A percentile compares a stretch with the other conserved stretches of the same genome.
Conservation (phyloP, 345 rosid species). For the rapeseed (Brassica napus) region DNA sequence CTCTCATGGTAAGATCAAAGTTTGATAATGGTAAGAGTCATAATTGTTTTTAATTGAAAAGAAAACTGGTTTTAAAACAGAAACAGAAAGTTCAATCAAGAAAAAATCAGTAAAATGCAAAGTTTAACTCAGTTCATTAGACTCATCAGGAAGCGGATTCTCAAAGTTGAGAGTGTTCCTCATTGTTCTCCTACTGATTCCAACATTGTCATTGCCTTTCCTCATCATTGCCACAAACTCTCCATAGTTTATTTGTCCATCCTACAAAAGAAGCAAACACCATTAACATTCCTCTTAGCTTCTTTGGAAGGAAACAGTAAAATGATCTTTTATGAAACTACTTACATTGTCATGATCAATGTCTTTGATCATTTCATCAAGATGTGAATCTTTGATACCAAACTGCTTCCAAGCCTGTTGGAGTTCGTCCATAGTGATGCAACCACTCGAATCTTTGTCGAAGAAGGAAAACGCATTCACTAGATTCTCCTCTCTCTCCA, state of each 20-base stretch:
- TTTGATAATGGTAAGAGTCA: background rate
- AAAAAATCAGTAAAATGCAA: background rate
- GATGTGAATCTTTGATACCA: conserved; percentile 65
- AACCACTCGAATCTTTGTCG: conserved; percentile 80
- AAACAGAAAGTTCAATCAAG: background rate
- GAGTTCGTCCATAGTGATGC: conserved; percentile 74
- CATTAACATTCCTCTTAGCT: background rate
- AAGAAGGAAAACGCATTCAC: conserved; percentile 67
- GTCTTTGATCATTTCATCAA: conserved; percentile 78
- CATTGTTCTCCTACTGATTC: conserved; percentile 64
- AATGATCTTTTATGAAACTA: background rate
- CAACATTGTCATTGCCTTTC: conserved; percentile 64
- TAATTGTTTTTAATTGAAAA: background rate
- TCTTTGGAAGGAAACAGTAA: too few relatives aligned
- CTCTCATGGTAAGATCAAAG: background rate
- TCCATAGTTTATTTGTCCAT: conserved; percentile 71
- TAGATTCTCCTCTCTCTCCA: conserved; percentile 81
- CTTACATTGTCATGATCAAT: conserved; percentile 82
- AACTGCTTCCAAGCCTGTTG: conserved; percentile 79
- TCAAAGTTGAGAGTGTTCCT: conserved; percentile 51
- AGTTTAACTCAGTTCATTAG: conserved; percentile 1
- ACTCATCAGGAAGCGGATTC: conserved; percentile 39
- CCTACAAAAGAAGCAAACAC: conserved; percentile 45
- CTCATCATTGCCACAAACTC: conserved; percentile 82
- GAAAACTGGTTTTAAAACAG: background rate